Conservation (phyloP, 441 rosid genomes). For the Melastoma candidum region DNA sequence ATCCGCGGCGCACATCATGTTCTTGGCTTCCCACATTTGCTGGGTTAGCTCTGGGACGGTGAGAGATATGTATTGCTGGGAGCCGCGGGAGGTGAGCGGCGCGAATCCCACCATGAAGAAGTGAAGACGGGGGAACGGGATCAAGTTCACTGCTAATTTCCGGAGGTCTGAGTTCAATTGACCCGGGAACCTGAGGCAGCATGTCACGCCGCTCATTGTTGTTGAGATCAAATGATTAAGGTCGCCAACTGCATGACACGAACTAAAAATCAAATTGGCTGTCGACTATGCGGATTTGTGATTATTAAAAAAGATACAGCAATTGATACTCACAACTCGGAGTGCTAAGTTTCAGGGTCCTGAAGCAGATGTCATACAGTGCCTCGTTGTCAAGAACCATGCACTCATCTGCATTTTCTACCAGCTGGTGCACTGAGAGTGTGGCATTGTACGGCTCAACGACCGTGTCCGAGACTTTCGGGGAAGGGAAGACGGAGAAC, state of each 20-base stretch:
- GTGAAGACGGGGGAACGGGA: slow-evolving; percentile 26
- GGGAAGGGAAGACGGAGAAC: slow-evolving; percentile 23
- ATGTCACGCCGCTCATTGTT: slow-evolving; percentile 24
- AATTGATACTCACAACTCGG: slow-evolving; percentile 24
- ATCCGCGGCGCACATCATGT: not conserved
- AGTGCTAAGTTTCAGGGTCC: slow-evolving; percentile 20
- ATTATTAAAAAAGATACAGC: too few species aligned
- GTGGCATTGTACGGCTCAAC: slow-evolving; percentile 34
- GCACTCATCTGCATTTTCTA: slow-evolving; percentile 27
- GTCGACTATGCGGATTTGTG: too few species aligned
- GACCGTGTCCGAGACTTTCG: slow-evolving; percentile 11
- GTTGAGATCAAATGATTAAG: slow-evolving; percentile 22
- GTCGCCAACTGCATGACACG: slow-evolving; percentile 16
- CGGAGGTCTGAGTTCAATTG: slow-evolving; percentile 25
- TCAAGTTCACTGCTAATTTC: slow-evolving; percentile 23
- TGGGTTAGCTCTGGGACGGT: slow-evolving; percentile 23
- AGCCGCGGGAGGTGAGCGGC: slow-evolving; percentile 22
- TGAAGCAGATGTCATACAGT: too few species aligned
- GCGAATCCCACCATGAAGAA: slow-evolving; percentile 6
- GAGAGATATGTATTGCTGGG: slow-evolving; percentile 21
- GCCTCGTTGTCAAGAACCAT: too few species aligned
- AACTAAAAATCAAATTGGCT: too few species aligned
- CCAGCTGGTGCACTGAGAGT: slow-evolving; percentile 28
- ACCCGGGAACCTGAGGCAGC: slow-evolving; percentile 24
- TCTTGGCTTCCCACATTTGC: slow-evolving; percentile 27